Evolutionary conservation across 257 asterid genomes (phyloP), one percentile per base, ranked within the genome.

Genomic region (Dorcoceras hygrometricum): DNA sequence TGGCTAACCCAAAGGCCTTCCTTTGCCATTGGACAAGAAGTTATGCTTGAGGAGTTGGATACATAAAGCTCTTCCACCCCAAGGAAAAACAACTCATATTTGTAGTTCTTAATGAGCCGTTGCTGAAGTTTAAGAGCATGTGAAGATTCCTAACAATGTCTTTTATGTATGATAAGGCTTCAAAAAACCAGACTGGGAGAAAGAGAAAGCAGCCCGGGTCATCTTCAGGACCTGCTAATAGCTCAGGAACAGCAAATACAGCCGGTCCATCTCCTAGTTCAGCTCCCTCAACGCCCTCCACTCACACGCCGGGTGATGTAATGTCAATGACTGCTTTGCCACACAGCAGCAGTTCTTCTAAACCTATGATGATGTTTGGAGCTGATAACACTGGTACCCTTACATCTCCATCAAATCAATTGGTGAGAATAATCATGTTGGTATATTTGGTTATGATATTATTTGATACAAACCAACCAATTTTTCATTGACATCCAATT

Each of bases 181-280:
- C 96, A 69, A 94, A 90, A 86, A 83, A 71, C 81, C 99, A 90
- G 89, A 79, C 82, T 14, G 99, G 96, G 43, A 86, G 98, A 77
- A 94, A 94, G 78, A 83, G 99, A 75, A 94, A 90, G 82, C 98
- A 90, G 70, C 88, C 95, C 0, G 93, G 77, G 5, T 75, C 96
- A 66, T 94, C 99, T 70, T 90, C 99, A 7, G 96, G 99, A 25
- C 98, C 96, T 9, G 98, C 96, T 24, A 94, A 94, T 76, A 94
- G 99, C 83, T 82, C 99, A 3, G 99, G 99, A 63, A 94, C 99
- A 46, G 96, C 91, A 32, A 94, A 94, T 80, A 94, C 99, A 0
- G 95, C 99, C 22, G 99, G 96, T 50, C 99, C 98, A 7, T 94
- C 99, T 68, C 99, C 99, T 59, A 85, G 99, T 80, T 94, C 99